These are phyloP conservation scores for Grosmannia penicillata DNA, from an alignment of 2,329 filamentous ascomycete species.

Conservation along the genomic window DNA sequence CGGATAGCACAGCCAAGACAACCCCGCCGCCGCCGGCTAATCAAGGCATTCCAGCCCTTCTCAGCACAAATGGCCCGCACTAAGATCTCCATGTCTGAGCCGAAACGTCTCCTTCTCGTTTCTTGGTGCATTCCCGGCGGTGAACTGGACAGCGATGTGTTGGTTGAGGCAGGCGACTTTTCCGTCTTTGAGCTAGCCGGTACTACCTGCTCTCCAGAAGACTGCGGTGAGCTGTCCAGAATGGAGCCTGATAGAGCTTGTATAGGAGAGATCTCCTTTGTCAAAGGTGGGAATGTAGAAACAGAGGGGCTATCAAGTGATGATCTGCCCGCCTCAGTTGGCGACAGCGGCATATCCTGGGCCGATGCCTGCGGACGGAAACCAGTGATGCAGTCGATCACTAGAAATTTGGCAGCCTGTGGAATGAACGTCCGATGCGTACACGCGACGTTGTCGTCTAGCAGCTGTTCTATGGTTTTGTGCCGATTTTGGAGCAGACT, in stretches of 20 bases:
- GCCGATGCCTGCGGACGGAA: constrained; percentile 27
- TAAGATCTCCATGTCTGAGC: constrained; percentile 54
- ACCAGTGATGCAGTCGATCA: constrained; percentile 49
- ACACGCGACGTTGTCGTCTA: constrained; percentile 19
- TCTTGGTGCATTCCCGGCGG: constrained; percentile 33
- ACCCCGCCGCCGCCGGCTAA: constrained; percentile 51
- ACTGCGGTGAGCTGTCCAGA: not conserved
- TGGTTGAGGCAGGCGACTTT: not conserved
- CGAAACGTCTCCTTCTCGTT: constrained; percentile 40
- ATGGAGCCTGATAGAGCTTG: not conserved
- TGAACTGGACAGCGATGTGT: not conserved
- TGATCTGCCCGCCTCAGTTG: constrained; percentile 24
- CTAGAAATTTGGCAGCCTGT: constrained; percentile 27
- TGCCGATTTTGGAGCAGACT: constrained; percentile 35
- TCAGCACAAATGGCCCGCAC: constrained; percentile 60
- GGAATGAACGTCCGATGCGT: constrained; percentile 14
- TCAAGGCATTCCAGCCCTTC: constrained; percentile 57
- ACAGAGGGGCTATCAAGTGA: constrained; percentile 4
- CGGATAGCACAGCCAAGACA: constrained; percentile 62
- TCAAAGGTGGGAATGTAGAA: constrained; percentile 8
- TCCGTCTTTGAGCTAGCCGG: not conserved
- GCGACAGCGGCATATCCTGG: constrained; percentile 33
- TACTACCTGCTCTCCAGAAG: not conserved
- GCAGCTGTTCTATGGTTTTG: constrained; percentile 30
- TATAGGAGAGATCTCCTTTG: constrained; percentile 11